Evolutionary conservation across 768 basidiomycete genomes (phyloP).

Genomic region (Tricholoma sp.): DNA sequence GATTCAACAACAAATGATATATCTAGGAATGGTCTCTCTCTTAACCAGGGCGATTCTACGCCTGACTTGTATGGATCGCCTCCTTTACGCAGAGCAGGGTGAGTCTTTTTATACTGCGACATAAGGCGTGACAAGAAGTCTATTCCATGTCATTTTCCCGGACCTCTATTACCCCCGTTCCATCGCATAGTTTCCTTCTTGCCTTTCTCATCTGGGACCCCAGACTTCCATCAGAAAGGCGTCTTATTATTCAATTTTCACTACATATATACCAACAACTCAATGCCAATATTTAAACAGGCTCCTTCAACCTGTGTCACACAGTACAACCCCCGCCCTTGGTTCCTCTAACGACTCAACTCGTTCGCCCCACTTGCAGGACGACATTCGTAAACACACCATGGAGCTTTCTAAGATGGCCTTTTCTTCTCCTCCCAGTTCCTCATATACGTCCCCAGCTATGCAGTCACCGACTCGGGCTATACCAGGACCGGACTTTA

Average conservation of each 20-base stretch:
- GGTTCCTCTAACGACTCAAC: conserved; percentile 12
- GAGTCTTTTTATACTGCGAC: conserved; percentile 19
- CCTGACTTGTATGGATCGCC: conserved; percentile 12
- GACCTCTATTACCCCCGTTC: not conserved
- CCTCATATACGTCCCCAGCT: conserved; percentile 2
- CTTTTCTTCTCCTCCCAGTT: conserved; percentile 21
- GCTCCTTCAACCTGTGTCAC: conserved; percentile 53
- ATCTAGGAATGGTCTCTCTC: not conserved
- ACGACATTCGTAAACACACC: conserved; percentile 61
- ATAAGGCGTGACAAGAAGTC: conserved; percentile 3
- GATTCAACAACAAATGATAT: not conserved
- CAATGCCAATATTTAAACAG: conserved; percentile 24
- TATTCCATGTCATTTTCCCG: not conserved
- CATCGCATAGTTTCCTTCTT: not conserved
- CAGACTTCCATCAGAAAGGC: not conserved
- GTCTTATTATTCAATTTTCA: conserved; percentile 4
- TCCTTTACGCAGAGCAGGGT: conserved; percentile 52
- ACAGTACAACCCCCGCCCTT: conserved; percentile 29
- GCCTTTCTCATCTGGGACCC: not conserved
- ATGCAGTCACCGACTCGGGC: not conserved
- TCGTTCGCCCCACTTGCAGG: conserved; percentile 46
- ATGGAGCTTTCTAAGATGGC: conserved; percentile 59
- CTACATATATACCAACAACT: not conserved
- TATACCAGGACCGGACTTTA: conserved; percentile 15
- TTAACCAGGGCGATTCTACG: not conserved